Evolutionary conservation across 495 filamentous ascomycete genomes (phyloP), one percentile per base, ranked within the genome.

Genomic region (Barbatosphaeria neglecta): DNA sequence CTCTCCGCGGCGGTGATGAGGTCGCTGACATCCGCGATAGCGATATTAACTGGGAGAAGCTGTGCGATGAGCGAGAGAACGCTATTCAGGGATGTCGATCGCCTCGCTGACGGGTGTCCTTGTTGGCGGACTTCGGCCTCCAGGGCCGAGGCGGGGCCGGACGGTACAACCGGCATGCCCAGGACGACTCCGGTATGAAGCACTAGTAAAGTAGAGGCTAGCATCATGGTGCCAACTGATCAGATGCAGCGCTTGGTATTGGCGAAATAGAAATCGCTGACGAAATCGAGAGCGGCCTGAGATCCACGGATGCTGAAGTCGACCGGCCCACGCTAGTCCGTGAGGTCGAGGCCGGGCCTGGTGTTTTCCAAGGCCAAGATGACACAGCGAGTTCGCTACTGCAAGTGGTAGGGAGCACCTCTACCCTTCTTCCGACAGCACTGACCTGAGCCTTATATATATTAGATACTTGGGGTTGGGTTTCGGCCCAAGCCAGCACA

Each of bases 31-130:
- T 51, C 47, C 11, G 43, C 20, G 25, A 64, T 52, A 3, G 47
- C 48, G 10, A 42, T 48, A 31, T 59, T 49, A 31, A 62, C 37
- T 11, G 61, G 61, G 47, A 60, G 52, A 8, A 57, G 42, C 10
- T 62, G 48, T 19, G 55, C 44, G 46, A 64, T 51, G 37, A 56
- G 22, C 27, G 50, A 43, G 8, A 64, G 52, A 44, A 62, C 49
- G 17, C 43, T 53, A 37, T 60, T 60, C 2, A 62, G 41, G 13
- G 51, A 23, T 16, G 31, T 45, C 16, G 18, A 41, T n/a, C 22
- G 39, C 39, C 39, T 20, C 2, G 1, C 24, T 2, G 37, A 39
- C n/a, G 19, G 16, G n/a, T 39, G n/a, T 20, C 19, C 16, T 7
- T 9, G 37, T 13, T 39, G 19, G 2, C n/a, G 3, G 15, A 15